Evolutionary conservation across 495 filamentous ascomycete genomes (phyloP), one percentile per base, ranked within the genome.

Genomic region (Glonium stellatum): DNA sequence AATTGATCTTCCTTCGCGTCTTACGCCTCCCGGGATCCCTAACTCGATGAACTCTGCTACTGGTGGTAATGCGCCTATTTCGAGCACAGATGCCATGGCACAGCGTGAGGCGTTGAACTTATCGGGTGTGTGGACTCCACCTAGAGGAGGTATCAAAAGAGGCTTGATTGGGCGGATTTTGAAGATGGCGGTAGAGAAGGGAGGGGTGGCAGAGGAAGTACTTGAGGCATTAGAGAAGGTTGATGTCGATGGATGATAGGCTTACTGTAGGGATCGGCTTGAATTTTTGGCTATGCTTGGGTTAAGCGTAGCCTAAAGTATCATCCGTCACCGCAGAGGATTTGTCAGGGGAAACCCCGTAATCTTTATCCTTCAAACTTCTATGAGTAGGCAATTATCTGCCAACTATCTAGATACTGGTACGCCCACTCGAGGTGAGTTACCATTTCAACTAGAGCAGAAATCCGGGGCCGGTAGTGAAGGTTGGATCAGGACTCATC

Each of bases 161-260:
- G 75, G 71, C 27, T 73, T 88, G 31, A 73, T 95, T 65, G 76
- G 79, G 19, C 77, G 77, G 57, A 85, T 95, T 78, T 77, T 73
- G 12, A 70, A 72, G 65, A 65, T 67, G 65, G 71, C 69, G 10
- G 60, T 69, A 5, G 70, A 70, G 58, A 61, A 67, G 37, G 88
- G 88, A 0, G 90, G 90, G 23, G 85, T 95, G 27, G 89, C 85
- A 13, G 87, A 89, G 61, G 90, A 96, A 73, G 88, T 96, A 1
- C 72, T 95, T 61, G 83, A 83, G 54, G 90, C 86, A 5, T 72
- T 96, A 67, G 86, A 88, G 69, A 80, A 77, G 36, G 71, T 68
- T 67, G 52, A 72, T 27, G 59, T 65, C 8, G 48, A 51, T 12
- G 62, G 65, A 10, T 65, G 61, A 62, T 54, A 23, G 46, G 34